These are phyloP conservation scores for Lentithecium fluviatile DNA, from an alignment of 495 filamentous ascomycete species.

Conservation along the genomic window DNA sequence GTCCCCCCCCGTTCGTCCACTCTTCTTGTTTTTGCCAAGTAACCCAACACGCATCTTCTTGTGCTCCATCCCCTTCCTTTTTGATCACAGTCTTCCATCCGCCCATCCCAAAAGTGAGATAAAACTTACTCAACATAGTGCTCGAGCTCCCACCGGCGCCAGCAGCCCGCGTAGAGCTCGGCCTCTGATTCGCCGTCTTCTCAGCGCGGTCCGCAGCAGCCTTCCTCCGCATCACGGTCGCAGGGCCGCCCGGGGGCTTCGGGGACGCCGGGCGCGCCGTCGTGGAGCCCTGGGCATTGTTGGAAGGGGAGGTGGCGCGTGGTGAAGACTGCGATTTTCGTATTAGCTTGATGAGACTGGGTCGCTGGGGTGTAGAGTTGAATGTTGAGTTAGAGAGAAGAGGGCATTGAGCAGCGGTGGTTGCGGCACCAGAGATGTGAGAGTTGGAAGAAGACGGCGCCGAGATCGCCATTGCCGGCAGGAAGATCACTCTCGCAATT, in stretches of 20 bases:
- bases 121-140: slow-evolving; percentile 86
- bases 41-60: too few species aligned
- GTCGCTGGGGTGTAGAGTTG: too few species aligned
- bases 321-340: slow-evolving; percentile 63
- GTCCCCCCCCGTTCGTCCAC: not conserved
- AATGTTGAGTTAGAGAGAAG: not conserved
- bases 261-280: slow-evolving; percentile 80
- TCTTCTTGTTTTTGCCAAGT: not conserved
- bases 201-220: slow-evolving; percentile 96
- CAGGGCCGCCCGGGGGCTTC: slow-evolving; percentile 86
- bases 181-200: slow-evolving; percentile 84
- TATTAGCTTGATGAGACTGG: not conserved
- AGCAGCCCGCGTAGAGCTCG: slow-evolving; percentile 85
- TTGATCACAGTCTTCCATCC: not conserved
- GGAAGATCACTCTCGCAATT: too few species aligned
- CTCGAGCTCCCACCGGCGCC: slow-evolving; percentile 94
- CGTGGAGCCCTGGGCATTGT: slow-evolving; percentile 55
- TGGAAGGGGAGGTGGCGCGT: slow-evolving; percentile 61
- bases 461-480: too few species aligned
- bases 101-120: not conserved
- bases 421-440: too few species aligned
- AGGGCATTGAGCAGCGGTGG: not conserved
- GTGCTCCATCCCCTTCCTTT: not conserved
- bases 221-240: slow-evolving; percentile 88
- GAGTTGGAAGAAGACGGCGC: too few species aligned